phyloP scores from a whole-genome alignment of 208 protist genomes.

The Vickermania ingenoplastis region DNA sequence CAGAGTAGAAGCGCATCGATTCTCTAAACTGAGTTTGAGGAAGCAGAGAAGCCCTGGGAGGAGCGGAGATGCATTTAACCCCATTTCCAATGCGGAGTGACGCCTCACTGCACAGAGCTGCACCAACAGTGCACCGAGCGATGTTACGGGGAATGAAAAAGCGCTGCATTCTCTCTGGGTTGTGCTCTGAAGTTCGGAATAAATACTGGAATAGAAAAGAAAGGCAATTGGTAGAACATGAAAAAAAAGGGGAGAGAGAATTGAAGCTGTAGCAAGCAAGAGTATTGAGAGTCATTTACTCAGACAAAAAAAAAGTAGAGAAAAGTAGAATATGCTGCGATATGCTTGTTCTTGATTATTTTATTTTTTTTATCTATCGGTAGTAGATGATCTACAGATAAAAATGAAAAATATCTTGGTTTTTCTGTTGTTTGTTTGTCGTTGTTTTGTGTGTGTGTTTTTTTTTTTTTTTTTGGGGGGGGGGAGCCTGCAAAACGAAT shows the following conservation, averaged over 20 bases:
- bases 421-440: too few relatives aligned
- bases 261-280: background rate
- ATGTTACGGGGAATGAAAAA: constrained; percentile 10
- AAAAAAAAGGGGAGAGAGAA: background rate
- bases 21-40: constrained; percentile 81
- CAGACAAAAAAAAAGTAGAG: background rate
- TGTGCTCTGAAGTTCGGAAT: too few relatives aligned
- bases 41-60: constrained; percentile 41
- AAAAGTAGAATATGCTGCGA: background rate
- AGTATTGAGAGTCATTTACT: too few relatives aligned
- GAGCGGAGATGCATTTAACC: constrained; percentile 85
- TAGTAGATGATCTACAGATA: background rate
- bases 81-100: constrained; percentile 62
- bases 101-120: background rate
- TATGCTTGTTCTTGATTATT: background rate
- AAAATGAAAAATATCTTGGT: background rate
- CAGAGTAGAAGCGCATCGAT: constrained; percentile 50
- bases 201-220: too few relatives aligned
- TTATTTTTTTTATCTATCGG: background rate
- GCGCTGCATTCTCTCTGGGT: background rate
- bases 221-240: background rate
- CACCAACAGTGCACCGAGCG: constrained; percentile 1
- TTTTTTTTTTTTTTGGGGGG: too few relatives aligned
- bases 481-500: too few relatives aligned
- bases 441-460: too few relatives aligned